Conservation (phyloP, 225 moss, liverwort and hornwort species). For the Pleurozium schreberi region DNA sequence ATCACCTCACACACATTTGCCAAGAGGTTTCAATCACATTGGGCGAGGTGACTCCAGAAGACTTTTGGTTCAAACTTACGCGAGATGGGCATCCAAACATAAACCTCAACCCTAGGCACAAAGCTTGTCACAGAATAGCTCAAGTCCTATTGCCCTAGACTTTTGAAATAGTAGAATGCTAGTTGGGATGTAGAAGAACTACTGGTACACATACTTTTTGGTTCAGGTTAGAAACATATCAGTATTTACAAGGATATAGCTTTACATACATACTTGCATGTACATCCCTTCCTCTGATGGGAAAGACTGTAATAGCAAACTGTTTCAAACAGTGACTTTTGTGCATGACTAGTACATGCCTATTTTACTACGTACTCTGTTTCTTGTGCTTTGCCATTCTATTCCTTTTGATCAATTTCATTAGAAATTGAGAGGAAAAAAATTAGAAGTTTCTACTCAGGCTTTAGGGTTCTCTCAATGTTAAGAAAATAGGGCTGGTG, state of each 20-base stretch:
- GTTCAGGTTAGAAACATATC: not conserved
- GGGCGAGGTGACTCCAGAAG: not conserved
- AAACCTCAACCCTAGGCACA: not conserved
- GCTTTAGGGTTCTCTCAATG: too few relatives aligned
- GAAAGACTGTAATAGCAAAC: not conserved
- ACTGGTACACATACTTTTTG: not conserved
- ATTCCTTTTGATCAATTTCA: not conserved
- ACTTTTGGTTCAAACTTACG: not conserved
- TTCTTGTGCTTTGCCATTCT: not conserved
- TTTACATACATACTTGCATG: not conserved
- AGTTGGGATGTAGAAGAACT: not conserved
- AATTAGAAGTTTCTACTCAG: too few relatives aligned
- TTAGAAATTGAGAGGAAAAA: too few relatives aligned
- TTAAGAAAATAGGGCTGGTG: too few relatives aligned
- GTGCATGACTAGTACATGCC: not conserved
- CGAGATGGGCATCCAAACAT: too few relatives aligned
- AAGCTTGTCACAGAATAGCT: not conserved
- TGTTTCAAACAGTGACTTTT: not conserved
- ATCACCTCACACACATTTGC: not conserved
- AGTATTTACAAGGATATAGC: not conserved
- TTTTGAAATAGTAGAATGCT: not conserved
- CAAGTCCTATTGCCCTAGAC: not conserved
- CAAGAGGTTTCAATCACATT: not conserved
- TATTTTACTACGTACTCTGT: not conserved
- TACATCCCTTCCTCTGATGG: not conserved